These are phyloP conservation scores for Oryza glaberrima DNA, from an alignment of 176 grass and related monocot genomes.

Conservation along the genomic window DNA sequence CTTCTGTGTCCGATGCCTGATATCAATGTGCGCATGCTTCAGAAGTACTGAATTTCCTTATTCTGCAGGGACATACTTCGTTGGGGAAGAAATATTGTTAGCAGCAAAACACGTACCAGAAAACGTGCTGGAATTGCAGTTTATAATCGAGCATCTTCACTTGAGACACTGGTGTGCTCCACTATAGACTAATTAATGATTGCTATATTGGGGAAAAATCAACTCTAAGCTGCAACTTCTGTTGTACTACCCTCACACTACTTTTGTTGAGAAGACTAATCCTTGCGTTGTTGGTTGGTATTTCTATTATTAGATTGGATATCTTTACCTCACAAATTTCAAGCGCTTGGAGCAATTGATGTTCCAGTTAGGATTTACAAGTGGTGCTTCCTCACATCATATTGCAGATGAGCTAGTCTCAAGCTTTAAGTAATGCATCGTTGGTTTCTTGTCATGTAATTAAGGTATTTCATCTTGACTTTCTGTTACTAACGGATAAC, in stretches of 20 bases:
- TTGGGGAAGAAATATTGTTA: constrained; percentile 93
- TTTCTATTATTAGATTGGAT: constrained; percentile 68
- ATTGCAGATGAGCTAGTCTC: constrained; percentile 75
- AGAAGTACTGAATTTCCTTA: not conserved
- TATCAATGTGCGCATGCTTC: not conserved
- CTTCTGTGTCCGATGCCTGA: not conserved
- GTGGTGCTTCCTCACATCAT: constrained; percentile 77
- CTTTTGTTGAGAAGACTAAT: not conserved
- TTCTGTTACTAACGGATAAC: not conserved
- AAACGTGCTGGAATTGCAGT: constrained; percentile 85
- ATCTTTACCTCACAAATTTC: constrained; percentile 91
- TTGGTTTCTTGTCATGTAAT: constrained; percentile 19
- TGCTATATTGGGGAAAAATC: not conserved
- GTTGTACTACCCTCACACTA: not conserved
- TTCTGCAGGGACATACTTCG: constrained; percentile 83
- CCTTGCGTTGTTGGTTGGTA: not conserved
- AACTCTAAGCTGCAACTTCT: constrained; percentile 9
- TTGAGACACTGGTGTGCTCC: constrained; percentile 82
- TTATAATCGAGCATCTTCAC: constrained; percentile 93
- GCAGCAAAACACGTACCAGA: constrained; percentile 87
- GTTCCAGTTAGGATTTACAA: constrained; percentile 93
- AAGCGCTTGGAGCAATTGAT: constrained; percentile 90
- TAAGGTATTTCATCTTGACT: not conserved
- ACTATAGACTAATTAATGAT: not conserved
- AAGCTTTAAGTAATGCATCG: constrained; percentile 60